Percentiles rank a stretch among this genome's conserved stretches.
These are phyloP conservation scores for Laguncularia racemosa DNA, from an alignment of 345 rosid genomes.

Conservation along the genomic window DNA sequence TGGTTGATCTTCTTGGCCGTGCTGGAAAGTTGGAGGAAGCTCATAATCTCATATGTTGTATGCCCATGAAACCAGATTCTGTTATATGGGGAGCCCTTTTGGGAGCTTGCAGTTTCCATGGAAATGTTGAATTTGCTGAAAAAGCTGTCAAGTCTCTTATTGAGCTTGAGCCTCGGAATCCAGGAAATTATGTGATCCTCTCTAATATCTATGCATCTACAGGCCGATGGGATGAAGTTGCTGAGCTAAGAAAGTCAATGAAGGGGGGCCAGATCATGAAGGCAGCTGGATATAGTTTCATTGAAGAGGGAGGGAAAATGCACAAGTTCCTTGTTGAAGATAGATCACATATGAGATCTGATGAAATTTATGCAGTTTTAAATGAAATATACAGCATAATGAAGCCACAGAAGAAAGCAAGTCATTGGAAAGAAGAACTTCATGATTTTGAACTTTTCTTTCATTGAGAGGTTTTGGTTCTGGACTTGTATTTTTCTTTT, in stretches of 20 bases:
- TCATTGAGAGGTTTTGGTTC: too few relatives aligned
- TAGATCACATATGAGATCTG: constrained; percentile 43
- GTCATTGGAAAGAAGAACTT: constrained; percentile 23
- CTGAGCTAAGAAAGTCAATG: constrained; percentile 62
- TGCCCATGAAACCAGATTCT: constrained; percentile 81
- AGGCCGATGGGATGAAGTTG: constrained; percentile 60
- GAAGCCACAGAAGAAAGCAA: constrained; percentile 21
- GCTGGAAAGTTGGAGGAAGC: constrained; percentile 67
- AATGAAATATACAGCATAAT: constrained; percentile 26
- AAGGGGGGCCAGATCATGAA: constrained; percentile 48
- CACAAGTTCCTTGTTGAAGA: constrained; percentile 69
- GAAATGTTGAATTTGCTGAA: constrained; percentile 58
- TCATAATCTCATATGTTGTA: constrained; percentile 40
- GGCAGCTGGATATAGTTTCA: constrained; percentile 67
- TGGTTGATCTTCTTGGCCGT: constrained; percentile 84
- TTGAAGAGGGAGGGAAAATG: constrained; percentile 51
- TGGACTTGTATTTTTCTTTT: too few relatives aligned
- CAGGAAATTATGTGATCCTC: constrained; percentile 69
- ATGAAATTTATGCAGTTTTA: constrained; percentile 43
- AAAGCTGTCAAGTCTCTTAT: constrained; percentile 52
- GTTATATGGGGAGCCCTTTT: constrained; percentile 75
- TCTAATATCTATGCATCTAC: constrained; percentile 60
- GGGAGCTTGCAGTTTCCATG: constrained; percentile 77
- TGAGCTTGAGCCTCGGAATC: constrained; percentile 70
- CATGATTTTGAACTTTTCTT: constrained; percentile 8